A percentile compares a stretch with the other conserved stretches of the same genome.
Evolutionary conservation across 306 rosid species (phyloP).

Genomic region (Citrullus colocynthis): DNA sequence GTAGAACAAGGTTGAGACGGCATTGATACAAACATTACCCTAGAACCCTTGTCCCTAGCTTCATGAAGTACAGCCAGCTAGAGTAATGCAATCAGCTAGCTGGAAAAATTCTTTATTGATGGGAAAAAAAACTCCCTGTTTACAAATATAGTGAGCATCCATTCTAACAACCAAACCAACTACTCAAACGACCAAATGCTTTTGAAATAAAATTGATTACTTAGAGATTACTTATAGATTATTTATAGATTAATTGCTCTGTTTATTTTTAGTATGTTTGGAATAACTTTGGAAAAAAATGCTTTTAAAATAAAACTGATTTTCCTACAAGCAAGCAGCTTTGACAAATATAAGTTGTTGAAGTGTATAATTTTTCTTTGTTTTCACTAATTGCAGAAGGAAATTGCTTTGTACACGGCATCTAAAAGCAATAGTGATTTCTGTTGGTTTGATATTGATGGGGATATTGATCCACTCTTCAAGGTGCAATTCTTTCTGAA

Average conservation of each 20-base stretch:
- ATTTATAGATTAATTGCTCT: not conserved
- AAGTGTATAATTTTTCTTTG: not conserved
- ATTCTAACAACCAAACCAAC: too few species aligned
- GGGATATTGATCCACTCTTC: constrained; percentile 81
- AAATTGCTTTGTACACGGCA: constrained; percentile 83
- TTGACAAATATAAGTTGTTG: too few species aligned
- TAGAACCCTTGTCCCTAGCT: not conserved
- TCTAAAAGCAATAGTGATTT: constrained; percentile 64
- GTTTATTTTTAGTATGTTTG: not conserved
- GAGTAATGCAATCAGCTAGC: not conserved
- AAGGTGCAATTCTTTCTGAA: constrained; percentile 34
- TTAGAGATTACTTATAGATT: not conserved
- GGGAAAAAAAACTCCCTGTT: too few species aligned
- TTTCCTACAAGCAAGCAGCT: too few species aligned
- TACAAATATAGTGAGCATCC: too few species aligned
- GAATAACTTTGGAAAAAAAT: too few species aligned
- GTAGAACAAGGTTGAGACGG: not conserved
- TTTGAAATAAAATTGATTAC: not conserved
- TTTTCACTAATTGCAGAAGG: constrained; percentile 59
- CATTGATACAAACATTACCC: not conserved
- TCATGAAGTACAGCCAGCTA: not conserved
- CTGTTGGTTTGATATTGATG: constrained; percentile 78
- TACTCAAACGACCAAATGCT: too few species aligned
- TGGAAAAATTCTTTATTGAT: too few species aligned
- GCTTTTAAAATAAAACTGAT: too few species aligned